Evolutionary conservation across 2,329 filamentous ascomycete species (phyloP), one percentile per base, ranked within the genome.

Genomic region (Colletotrichum limetticola): DNA sequence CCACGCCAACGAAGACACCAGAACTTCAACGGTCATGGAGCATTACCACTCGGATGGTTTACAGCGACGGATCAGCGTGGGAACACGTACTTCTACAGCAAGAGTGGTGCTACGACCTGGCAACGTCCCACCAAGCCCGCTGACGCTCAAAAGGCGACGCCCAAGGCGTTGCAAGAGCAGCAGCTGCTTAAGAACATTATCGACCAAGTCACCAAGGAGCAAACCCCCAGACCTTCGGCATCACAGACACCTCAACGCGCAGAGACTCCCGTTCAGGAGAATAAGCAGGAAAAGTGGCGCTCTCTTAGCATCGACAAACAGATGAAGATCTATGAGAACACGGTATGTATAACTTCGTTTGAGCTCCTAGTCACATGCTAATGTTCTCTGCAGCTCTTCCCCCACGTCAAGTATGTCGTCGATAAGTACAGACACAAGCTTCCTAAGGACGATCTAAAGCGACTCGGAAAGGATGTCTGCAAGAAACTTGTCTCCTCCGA

Each of bases 311-410:
- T 91, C 76, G 95, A 98, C 76, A 98, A 98, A 83, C 94, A 97
- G 83, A 97, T 95, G 90, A 98, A 95, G 85, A 88, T 98, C 2
- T 98, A 98, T 78, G 95, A 98, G 82, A 95, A 95, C 79, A 97
- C 95, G 64, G 95, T 97, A 87, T 82, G 94, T 86, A 32, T 42
- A 7, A 49, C 12, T 28, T 32, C 1, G 19, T 22, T 7, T 6
- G 7, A 5, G 52, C 30, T 2, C 24, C 30, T 60, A 28, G 16
- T 12, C 16, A n/a, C 11, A 5, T 30, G 26, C 71, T 68, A 53
- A 73, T 11, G 14, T 55, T 19, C 22, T 26, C 11, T 9, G 6
- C 76, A 97, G 95, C 87, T 98, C 7, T 94, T 93, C 79, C 95
- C 95, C 6, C 91, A 95, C 69, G 92, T 98, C 77, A 96, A 95